These are phyloP conservation scores for Cryptosporidium xiaoi DNA, from an alignment of 169 alveolate species.

Conservation along the genomic window DNA sequence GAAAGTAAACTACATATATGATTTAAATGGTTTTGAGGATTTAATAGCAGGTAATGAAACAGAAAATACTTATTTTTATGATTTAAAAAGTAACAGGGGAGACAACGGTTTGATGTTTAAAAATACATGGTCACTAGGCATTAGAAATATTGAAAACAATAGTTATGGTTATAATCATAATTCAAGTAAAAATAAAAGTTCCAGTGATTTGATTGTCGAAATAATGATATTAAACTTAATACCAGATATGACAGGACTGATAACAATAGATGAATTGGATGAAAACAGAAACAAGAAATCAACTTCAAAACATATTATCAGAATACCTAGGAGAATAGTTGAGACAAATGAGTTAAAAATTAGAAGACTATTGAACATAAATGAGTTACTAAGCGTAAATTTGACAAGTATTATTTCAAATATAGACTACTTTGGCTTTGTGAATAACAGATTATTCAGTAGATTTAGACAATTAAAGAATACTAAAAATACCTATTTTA, in stretches of 20 bases:
- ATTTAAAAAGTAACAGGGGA: background rate
- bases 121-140: constrained; percentile 23
- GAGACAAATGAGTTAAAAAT: background rate
- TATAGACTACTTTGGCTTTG: background rate
- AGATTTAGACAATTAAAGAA: no score
- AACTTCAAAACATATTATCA: constrained; percentile 36
- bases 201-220: background rate
- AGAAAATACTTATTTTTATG: background rate
- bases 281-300: background rate
- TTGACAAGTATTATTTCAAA: background rate
- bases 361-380: background rate
- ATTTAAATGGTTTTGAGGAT: background rate
- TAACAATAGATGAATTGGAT: constrained; percentile 24
- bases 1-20: constrained; percentile 17
- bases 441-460: background rate
- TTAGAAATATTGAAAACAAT: background rate
- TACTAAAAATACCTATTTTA: no score
- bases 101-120: background rate
- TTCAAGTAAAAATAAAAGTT: background rate
- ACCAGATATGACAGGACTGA: constrained; percentile 40
- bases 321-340: constrained; percentile 1
- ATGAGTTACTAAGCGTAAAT: background rate
- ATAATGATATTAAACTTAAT: constrained; percentile 37
- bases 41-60: background rate
- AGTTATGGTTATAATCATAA: background rate